Conservation (phyloP, 441 rosid genomes). For the Monsonia emarginata region DNA sequence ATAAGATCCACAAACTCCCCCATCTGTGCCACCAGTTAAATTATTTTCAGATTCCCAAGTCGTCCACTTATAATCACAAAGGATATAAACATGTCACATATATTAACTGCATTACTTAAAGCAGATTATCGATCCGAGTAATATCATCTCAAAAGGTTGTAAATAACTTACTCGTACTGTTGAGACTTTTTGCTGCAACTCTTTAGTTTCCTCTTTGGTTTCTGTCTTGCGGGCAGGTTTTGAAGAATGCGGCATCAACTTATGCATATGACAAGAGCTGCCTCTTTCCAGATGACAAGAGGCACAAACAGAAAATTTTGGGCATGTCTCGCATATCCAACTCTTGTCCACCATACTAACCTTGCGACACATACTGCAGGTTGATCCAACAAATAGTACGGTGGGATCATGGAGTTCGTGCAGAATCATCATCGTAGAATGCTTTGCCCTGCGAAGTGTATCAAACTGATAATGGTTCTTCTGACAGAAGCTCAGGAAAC, state of each 20-base stretch:
- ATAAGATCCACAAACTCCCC: conserved; percentile 27
- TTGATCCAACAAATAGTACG: conserved; percentile 2
- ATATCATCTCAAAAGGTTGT: not conserved
- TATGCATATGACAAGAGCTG: conserved; percentile 24
- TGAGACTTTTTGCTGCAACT: not conserved
- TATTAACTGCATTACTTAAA: not conserved
- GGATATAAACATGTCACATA: not conserved
- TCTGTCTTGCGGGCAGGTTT: conserved; percentile 13
- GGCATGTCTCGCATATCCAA: conserved; percentile 35
- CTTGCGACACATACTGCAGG: conserved; percentile 36
- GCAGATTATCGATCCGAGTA: not conserved
- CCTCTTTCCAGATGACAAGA: conserved; percentile 29
- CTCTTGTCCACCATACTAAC: conserved; percentile 23
- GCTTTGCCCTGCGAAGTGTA: conserved; percentile 60
- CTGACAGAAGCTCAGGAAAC: conserved; percentile 48
- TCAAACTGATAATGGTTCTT: conserved; percentile 48
- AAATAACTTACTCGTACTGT: conserved; percentile 15
- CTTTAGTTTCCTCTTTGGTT: conserved; percentile 10
- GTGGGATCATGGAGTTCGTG: conserved; percentile 38
- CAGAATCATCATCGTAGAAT: conserved; percentile 74
- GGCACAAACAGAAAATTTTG: conserved; percentile 27
- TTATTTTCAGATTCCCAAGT: not conserved
- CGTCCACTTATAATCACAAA: not conserved
- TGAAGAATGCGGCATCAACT: conserved; percentile 18
- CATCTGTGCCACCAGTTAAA: conserved; percentile 20